These are phyloP conservation scores for Plantago lanceolata DNA, from an alignment of 305 asterid species.

Conservation along the genomic window DNA sequence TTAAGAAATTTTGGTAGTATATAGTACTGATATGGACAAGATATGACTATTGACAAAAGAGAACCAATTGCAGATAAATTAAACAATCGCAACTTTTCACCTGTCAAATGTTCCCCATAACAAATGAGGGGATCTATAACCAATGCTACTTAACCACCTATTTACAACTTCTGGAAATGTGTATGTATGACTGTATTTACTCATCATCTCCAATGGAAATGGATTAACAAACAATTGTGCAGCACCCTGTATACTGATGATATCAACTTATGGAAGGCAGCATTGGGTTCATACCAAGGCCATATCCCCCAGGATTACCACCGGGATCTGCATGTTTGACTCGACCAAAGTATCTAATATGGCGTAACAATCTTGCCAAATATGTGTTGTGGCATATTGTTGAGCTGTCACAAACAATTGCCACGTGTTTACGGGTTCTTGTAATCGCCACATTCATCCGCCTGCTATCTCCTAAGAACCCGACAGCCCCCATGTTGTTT, in stretches of 20 bases:
- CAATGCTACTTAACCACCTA: conserved; percentile 7
- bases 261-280: conserved; percentile 57
- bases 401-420: conserved; percentile 88
- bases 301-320: conserved; percentile 72
- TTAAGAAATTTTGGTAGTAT: no score
- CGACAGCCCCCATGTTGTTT: conserved; percentile 93
- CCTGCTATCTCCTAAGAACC: conserved; percentile 93
- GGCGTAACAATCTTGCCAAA: conserved; percentile 87
- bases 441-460: conserved; percentile 95
- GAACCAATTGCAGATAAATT: background rate
- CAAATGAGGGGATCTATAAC: background rate
- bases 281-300: conserved; percentile 83
- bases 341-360: conserved; percentile 76
- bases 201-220: conserved; percentile 7
- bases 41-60: background rate
- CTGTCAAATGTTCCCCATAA: background rate
- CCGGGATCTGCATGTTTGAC: conserved; percentile 83
- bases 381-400: conserved; percentile 94
- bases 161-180: conserved; percentile 5
- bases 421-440: conserved; percentile 92
- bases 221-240: background rate
- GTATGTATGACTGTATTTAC: conserved; percentile 5
- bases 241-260: background rate
- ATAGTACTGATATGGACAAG: no score
- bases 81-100: conserved; percentile 1